These are phyloP conservation scores for Letharia lupina DNA, from an alignment of 495 filamentous ascomycete genomes.

Conservation along the genomic window DNA sequence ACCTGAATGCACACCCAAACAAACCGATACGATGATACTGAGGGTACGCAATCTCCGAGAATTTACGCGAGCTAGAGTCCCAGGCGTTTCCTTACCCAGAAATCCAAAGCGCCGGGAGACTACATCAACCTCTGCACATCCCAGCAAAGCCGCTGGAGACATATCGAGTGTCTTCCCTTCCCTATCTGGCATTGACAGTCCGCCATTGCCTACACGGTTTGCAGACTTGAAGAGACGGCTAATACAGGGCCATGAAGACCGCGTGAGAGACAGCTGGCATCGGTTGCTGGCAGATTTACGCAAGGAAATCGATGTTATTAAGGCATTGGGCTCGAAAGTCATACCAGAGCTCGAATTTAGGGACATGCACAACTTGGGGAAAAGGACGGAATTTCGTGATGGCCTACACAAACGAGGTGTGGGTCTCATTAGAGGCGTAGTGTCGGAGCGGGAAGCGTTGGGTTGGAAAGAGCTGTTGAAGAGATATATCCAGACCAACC, in stretches of 20 bases:
- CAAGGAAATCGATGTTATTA: constrained; percentile 39
- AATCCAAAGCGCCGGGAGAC: background rate
- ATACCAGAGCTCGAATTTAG: constrained; percentile 46
- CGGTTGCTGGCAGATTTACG: constrained; percentile 52
- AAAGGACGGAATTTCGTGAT: constrained; percentile 27
- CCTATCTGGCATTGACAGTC: constrained; percentile 54
- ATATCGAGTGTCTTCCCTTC: constrained; percentile 81
- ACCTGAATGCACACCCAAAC: background rate
- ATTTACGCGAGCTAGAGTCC: background rate
- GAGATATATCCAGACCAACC: constrained; percentile 50
- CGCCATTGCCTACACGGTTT: constrained; percentile 64
- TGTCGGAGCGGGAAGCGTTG: constrained; percentile 48
- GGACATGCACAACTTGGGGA: constrained; percentile 35
- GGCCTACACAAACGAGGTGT: constrained; percentile 50
- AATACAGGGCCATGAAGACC: constrained; percentile 53
- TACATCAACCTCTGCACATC: constrained; percentile 1
- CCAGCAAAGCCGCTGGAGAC: constrained; percentile 50
- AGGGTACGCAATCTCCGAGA: background rate
- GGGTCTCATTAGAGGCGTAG: constrained; percentile 49
- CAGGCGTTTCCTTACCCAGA: background rate
- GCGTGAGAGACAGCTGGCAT: constrained; percentile 57
- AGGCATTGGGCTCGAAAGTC: constrained; percentile 26
- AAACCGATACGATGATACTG: background rate
- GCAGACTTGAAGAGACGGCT: constrained; percentile 63
- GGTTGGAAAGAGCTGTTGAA: constrained; percentile 48